A percentile compares a stretch with the other conserved stretches of the same genome.
Evolutionary conservation across 2,329 filamentous ascomycete species (phyloP).

Genomic region (Neopestalotiopsis sp.): DNA sequence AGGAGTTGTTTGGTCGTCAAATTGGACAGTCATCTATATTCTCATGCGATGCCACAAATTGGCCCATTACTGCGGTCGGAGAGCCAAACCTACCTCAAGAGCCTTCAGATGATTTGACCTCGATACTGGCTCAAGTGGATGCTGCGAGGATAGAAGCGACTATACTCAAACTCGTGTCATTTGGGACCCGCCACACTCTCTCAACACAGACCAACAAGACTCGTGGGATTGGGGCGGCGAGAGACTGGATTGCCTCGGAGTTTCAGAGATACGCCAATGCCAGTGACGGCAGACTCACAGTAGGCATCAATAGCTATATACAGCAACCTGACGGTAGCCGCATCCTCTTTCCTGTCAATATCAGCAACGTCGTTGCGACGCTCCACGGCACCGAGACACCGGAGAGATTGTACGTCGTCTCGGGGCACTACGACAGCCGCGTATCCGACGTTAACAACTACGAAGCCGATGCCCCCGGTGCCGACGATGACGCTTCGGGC

Average conservation of each 20-base stretch:
- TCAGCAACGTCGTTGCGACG: slow-evolving; percentile 58
- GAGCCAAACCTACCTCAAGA: slow-evolving; percentile 31
- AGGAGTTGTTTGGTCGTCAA: neutral
- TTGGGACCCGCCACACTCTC: slow-evolving; percentile 62
- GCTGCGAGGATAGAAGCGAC: slow-evolving; percentile 52
- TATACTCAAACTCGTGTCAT: slow-evolving; percentile 58
- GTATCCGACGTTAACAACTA: slow-evolving; percentile 56
- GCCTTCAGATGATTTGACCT: slow-evolving; percentile 30
- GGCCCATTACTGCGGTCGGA: slow-evolving; percentile 34
- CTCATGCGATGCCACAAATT: slow-evolving; percentile 33
- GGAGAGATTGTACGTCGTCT: slow-evolving; percentile 55
- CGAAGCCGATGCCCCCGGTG: slow-evolving; percentile 57
- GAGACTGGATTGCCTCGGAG: slow-evolving; percentile 60
- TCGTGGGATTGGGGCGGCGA: slow-evolving; percentile 59
- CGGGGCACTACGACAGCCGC: slow-evolving; percentile 61
- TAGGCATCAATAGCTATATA: slow-evolving; percentile 55
- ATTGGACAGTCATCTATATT: slow-evolving; percentile 16
- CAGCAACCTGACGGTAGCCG: slow-evolving; percentile 49
- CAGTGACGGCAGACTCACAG: slow-evolving; percentile 54
- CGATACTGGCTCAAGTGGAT: slow-evolving; percentile 37
- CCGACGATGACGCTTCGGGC: slow-evolving; percentile 62
- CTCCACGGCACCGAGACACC: slow-evolving; percentile 54
- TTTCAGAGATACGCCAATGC: slow-evolving; percentile 52
- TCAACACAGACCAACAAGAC: slow-evolving; percentile 55
- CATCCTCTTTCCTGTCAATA: slow-evolving; percentile 54